Evolutionary conservation across 805 yeast species (phyloP).

Genomic region (Nakazawaea ambrosiae): DNA sequence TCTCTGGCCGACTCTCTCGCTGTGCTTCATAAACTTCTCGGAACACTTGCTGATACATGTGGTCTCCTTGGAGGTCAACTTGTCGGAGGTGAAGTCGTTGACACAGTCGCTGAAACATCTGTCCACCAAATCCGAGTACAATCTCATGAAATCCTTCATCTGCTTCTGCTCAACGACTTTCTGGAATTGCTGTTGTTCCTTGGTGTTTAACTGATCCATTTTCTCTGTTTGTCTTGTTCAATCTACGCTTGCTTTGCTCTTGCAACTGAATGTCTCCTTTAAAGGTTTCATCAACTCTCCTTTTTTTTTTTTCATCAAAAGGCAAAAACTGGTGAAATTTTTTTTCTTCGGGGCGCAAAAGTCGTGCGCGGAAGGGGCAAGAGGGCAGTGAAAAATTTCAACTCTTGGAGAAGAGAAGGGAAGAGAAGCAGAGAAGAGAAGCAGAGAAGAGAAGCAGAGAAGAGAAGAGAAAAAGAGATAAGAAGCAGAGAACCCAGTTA

Average conservation of each 20-base stretch:
- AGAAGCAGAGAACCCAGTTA: too few relatives aligned
- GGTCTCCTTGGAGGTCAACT: conserved; percentile 78
- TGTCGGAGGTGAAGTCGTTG: conserved; percentile 93
- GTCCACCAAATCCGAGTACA: conserved; percentile 90
- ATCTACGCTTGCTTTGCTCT: background rate
- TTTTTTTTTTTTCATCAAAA: too few relatives aligned
- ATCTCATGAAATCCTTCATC: conserved; percentile 98
- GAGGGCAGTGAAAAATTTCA: too few relatives aligned
- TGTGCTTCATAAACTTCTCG: conserved; percentile 95
- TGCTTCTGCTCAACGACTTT: conserved; percentile 94
- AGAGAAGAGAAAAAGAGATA: too few relatives aligned
- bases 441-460: too few relatives aligned
- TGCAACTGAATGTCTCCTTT: too few relatives aligned
- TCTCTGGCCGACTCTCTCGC: conserved; percentile 97
- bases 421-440: too few relatives aligned
- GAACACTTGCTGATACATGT: conserved; percentile 87
- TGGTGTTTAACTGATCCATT: conserved; percentile 92
- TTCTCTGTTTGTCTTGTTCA: conserved; percentile 16
- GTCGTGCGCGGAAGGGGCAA: too few relatives aligned
- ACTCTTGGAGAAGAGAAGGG: too few relatives aligned
- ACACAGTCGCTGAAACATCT: conserved; percentile 98
- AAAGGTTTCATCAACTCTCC: too few relatives aligned
- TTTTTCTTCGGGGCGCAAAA: too few relatives aligned
- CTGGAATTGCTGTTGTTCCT: conserved; percentile 96
- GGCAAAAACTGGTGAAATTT: too few relatives aligned